Conservation (phyloP, 805 yeast species). For the Zygosaccharomyces siamensis region DNA sequence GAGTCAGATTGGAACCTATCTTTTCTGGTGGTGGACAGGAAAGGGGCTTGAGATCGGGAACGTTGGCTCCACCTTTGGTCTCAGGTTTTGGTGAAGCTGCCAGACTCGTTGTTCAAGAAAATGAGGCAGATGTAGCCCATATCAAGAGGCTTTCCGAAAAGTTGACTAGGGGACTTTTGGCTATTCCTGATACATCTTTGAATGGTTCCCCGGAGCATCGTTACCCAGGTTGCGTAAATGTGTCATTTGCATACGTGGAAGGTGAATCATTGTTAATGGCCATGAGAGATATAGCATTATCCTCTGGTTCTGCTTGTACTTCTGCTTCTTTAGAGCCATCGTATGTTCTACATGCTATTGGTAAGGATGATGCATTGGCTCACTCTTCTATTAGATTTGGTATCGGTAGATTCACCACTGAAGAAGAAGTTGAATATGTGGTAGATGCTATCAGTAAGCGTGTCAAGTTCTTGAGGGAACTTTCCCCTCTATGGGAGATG, state of each 20-base stretch:
- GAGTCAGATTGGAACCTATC: constrained; percentile 93
- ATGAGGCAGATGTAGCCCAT: constrained; percentile 66
- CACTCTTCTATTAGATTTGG: constrained; percentile 98
- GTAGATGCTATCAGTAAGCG: constrained; percentile 81
- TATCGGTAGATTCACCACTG: constrained; percentile 94
- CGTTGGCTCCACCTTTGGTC: constrained; percentile 93
- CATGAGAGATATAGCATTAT: constrained; percentile 89
- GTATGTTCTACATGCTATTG: constrained; percentile 91
- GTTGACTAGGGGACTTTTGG: constrained; percentile 64
- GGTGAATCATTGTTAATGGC: constrained; percentile 98
- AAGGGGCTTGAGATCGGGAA: constrained; percentile 95
- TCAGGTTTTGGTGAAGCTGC: constrained; percentile 98
- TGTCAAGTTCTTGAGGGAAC: constrained; percentile 84
- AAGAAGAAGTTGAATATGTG: constrained; percentile 92
- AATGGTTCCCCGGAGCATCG: constrained; percentile 76
- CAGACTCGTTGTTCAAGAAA: constrained; percentile 69
- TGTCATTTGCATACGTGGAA: constrained; percentile 95
- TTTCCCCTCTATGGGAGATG: constrained; percentile 98
- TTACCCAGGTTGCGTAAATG: constrained; percentile 92
- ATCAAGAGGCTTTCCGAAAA: constrained; percentile 67
- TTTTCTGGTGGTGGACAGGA: constrained; percentile 99
- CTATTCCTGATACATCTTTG: constrained; percentile 82
- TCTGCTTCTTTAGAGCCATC: constrained; percentile 98
- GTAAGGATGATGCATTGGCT: constrained; percentile 97
- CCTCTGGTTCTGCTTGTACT: constrained; percentile 97